Conservation (phyloP, 208 protist species). For the Acanthamoeba sp. region DNA sequence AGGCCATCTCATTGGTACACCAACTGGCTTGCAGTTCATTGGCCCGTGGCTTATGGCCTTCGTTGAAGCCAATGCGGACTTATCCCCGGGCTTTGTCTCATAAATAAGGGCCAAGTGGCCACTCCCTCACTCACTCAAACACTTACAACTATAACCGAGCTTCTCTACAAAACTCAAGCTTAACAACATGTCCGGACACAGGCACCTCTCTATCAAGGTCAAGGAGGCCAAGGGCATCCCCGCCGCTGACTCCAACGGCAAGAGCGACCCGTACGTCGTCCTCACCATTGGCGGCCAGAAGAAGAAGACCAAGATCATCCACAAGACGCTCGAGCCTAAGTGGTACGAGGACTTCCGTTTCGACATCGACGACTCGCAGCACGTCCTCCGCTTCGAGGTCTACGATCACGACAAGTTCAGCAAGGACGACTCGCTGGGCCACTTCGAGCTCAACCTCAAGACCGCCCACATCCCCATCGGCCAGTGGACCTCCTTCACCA, state of each 20-base stretch:
- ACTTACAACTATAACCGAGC: conserved; percentile 1
- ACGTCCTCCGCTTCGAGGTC: conserved; percentile 41
- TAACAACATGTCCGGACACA: conserved; percentile 52
- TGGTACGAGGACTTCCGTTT: conserved; percentile 67
- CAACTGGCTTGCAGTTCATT: too few relatives aligned
- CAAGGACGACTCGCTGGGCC: conserved; percentile 73
- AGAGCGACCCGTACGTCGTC: conserved; percentile 43
- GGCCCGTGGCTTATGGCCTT: too few relatives aligned
- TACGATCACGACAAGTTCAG: conserved; percentile 66
- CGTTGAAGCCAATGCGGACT: too few relatives aligned
- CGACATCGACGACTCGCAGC: conserved; percentile 52
- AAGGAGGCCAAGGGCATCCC: conserved; percentile 63
- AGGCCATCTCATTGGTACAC: too few relatives aligned
- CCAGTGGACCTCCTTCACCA: conserved; percentile 34
- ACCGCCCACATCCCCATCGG: conserved; percentile 34
- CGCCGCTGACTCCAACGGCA: conserved; percentile 63
- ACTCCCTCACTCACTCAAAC: background rate
- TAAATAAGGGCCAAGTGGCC: too few relatives aligned
- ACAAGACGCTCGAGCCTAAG: too few relatives aligned
- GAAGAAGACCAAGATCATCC: conserved; percentile 66
- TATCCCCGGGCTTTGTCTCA: too few relatives aligned
- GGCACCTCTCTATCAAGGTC: background rate
- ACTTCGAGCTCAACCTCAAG: conserved; percentile 61
- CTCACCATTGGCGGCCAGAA: conserved; percentile 53
- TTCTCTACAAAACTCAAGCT: too few relatives aligned